Evolutionary conservation across 2,329 filamentous ascomycete genomes (phyloP).

Genomic region (Aulographum hederae): DNA sequence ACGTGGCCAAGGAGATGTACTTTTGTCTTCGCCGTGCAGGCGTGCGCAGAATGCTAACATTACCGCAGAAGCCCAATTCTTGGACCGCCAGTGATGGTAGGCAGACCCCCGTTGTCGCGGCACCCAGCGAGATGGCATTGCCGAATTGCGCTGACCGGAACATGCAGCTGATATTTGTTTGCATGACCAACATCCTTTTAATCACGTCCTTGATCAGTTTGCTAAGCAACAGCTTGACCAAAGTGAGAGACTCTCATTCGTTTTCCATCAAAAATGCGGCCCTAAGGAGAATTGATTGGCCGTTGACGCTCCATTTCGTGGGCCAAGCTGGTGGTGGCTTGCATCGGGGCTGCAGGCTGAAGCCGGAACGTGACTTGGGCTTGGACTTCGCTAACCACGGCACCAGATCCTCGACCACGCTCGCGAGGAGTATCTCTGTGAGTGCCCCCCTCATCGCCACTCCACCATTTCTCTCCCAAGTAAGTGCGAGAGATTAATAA

Average conservation of each 20-base stretch:
- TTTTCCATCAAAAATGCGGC: background rate
- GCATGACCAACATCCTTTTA: slow-evolving; percentile 58
- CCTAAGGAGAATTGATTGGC: no score
- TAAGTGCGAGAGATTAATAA: no score
- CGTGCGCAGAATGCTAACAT: slow-evolving; percentile 6
- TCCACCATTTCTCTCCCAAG: no score
- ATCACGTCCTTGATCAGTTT: slow-evolving; percentile 65
- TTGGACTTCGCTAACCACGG: no score
- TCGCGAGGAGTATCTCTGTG: slow-evolving; percentile 61
- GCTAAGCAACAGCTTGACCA: slow-evolving; percentile 54
- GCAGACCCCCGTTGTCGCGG: background rate
- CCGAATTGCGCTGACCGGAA: slow-evolving; percentile 11
- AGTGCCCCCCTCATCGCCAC: slow-evolving; percentile 32
- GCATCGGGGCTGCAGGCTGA: no score
- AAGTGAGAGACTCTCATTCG: slow-evolving; percentile 20
- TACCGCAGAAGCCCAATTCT: slow-evolving; percentile 27
- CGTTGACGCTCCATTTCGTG: no score
- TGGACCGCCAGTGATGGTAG: slow-evolving; percentile 33
- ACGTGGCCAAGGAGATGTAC: slow-evolving; percentile 27
- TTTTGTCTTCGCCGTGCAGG: slow-evolving; percentile 21
- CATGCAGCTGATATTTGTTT: slow-evolving; percentile 49
- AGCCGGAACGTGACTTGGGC: no score
- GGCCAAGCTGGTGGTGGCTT: no score
- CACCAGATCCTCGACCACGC: slow-evolving; percentile 42
- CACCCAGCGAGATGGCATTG: background rate